phyloP scores from a whole-genome alignment of 768 basidiomycete species.

The Clitopilus hobsonii region DNA sequence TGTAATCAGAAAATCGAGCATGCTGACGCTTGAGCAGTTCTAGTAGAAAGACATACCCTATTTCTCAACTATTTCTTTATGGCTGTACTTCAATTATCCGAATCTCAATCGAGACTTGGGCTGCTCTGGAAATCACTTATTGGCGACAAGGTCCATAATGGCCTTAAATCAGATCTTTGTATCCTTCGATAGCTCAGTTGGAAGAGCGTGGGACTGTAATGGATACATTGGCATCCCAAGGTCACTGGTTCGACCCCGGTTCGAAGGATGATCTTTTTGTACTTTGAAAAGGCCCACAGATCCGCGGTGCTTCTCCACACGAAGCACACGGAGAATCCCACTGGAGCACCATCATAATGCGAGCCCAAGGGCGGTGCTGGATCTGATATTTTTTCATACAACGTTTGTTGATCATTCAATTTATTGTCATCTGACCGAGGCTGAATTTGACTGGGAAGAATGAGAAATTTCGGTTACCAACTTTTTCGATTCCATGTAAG shows the following conservation, averaged over 20 bases:
- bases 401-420: not conserved
- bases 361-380: not conserved
- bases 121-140: no score
- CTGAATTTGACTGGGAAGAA: no score
- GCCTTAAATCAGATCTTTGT: not conserved
- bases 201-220: slow-evolving; percentile 21
- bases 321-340: no score
- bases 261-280: slow-evolving; percentile 12
- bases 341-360: no score
- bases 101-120: no score
- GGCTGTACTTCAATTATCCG: no score
- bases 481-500: not conserved
- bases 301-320: not conserved
- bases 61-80: no score
- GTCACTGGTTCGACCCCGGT: slow-evolving; percentile 19
- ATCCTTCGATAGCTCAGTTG: slow-evolving; percentile 20
- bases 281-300: not conserved
- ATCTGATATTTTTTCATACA: not conserved
- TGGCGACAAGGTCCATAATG: no score
- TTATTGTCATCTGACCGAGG: not conserved
- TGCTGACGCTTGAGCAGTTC: no score
- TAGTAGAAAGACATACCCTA: no score
- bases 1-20: no score
- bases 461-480: not conserved
- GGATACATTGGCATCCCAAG: slow-evolving; percentile 13